Evolutionary conservation across 495 filamentous ascomycete genomes (phyloP).

Genomic region (Trichoderma virens): DNA sequence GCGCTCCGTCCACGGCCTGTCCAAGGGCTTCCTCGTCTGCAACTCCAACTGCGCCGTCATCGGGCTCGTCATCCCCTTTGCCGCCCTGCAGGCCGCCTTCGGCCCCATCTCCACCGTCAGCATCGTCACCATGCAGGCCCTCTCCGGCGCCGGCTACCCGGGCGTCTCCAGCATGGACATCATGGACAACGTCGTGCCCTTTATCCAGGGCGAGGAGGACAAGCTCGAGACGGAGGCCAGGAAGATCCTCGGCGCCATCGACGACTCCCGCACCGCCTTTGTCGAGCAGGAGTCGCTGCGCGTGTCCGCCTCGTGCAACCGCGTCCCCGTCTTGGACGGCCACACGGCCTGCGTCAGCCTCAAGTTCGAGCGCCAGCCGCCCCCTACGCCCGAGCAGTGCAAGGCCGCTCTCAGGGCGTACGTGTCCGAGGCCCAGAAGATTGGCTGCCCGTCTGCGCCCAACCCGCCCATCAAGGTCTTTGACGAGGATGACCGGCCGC

Average conservation of each 20-base stretch:
- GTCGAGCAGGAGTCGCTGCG: conserved; percentile 53
- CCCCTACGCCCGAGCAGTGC: conserved; percentile 56
- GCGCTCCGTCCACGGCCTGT: conserved; percentile 52
- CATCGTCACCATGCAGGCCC: conserved; percentile 82
- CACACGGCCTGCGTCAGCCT: conserved; percentile 79
- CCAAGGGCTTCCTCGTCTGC: conserved; percentile 77
- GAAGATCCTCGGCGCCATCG: conserved; percentile 72
- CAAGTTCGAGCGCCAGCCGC: conserved; percentile 52
- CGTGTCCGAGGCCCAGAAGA: conserved; percentile 61
- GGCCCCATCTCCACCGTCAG: conserved; percentile 66
- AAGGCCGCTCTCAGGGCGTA: conserved; percentile 63
- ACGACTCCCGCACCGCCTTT: conserved; percentile 57
- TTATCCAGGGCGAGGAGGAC: conserved; percentile 81
- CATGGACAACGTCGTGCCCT: conserved; percentile 79
- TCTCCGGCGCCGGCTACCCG: conserved; percentile 83
- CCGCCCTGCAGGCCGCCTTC: conserved; percentile 69
- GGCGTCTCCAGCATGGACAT: conserved; percentile 68
- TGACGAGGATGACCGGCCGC: conserved; percentile 72
- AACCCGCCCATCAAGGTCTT: conserved; percentile 65
- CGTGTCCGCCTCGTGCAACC: conserved; percentile 73
- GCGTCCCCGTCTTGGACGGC: conserved; percentile 76
- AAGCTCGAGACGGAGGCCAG: conserved; percentile 79
- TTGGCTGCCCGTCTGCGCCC: conserved; percentile 74
- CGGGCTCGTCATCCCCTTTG: conserved; percentile 82
- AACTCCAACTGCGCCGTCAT: conserved; percentile 91